Base-by-base conservation (phyloP, 495 filamentous ascomycete species). In the Penicillium roqueforti region DNA sequence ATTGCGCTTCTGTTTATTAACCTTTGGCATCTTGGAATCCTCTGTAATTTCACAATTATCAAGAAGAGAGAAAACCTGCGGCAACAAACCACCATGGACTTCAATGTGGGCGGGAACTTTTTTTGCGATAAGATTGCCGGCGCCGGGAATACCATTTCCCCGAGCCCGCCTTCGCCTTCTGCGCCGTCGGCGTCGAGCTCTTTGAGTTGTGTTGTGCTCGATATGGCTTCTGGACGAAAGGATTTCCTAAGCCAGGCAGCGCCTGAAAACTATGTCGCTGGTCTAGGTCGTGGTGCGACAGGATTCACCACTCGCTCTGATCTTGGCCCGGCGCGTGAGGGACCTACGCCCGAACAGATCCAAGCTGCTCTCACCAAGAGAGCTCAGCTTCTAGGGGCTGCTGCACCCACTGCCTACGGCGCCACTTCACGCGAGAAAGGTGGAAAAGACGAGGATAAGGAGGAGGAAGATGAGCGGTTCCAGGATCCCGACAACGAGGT, bases 231-330 rank as follows among this genome's bases (percentile, higher is more conserved):
- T 51, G 80, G 78, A 49, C 83, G 89, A 73, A 88, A 92, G 66
- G 92, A 97, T 70, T 99, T 97, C 61, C 76, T 98, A 31, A 87
- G 80, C 69, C 90, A 95, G 71, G 84, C 83, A 28, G 93, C 93
- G 53, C 93, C 93, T 22, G 93, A 96, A 63, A 99, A 97, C 73
- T 99, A 99, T 62, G 95, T 99, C 38, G 93, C 93, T 39, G 93
- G 93, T 80, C 83, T 99, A 55, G 93, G 93, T 72, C 88, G 93
- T 79, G 93, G 93, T 69, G 93, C 93, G 4, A 99, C 95, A 0
- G 93, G 95, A 29, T 99, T 99, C 72, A 97, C 93, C 5, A 99
- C 93, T 11, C 86, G 95, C 29, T 97, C 92, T 39, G 93, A 99
- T 81, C 78, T 99, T 29, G 93, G 93, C 39, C 95, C 95, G 34